Evolutionary conservation across 495 filamentous ascomycete genomes (phyloP).

Genomic region (Trichocladium uniseriatum): DNA sequence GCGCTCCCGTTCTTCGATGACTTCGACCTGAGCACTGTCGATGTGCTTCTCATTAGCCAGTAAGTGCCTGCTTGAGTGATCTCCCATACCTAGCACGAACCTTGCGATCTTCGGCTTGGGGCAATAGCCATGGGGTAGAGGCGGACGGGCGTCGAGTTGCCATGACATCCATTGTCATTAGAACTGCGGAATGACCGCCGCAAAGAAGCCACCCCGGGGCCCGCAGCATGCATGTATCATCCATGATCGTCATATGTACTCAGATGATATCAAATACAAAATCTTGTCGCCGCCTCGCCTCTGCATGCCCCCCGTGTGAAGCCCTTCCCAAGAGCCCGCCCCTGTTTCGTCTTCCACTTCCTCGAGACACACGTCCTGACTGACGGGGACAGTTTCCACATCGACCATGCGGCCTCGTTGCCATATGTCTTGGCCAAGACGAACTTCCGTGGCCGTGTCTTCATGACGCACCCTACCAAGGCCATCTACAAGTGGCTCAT

Average conservation of each 20-base stretch:
- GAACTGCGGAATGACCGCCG: not conserved
- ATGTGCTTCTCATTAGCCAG: constrained; percentile 96
- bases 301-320: constrained; percentile 10
- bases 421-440: constrained; percentile 97
- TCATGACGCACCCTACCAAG: constrained; percentile 98
- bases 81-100: constrained; percentile 9
- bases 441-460: constrained; percentile 90
- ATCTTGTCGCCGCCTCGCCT: constrained; percentile 17
- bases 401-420: constrained; percentile 92
- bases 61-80: constrained; percentile 44
- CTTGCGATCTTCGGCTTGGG: constrained; percentile 14
- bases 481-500: constrained; percentile 99
- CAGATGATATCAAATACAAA: constrained; percentile 31
- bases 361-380: constrained; percentile 13
- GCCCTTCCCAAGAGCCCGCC: not conserved
- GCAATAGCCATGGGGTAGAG: constrained; percentile 16
- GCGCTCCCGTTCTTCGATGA: constrained; percentile 96
- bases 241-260: constrained; percentile 19
- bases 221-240: constrained; percentile 25
- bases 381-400: constrained; percentile 66
- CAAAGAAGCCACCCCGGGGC: constrained; percentile 2
- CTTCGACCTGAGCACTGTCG: constrained; percentile 93
- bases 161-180: constrained; percentile 1
- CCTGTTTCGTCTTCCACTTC: not conserved
- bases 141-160: constrained; percentile 3